Base-by-base conservation (phyloP, 2,329 filamentous ascomycete genomes). In the Tolypocladium ovalisporum region DNA sequence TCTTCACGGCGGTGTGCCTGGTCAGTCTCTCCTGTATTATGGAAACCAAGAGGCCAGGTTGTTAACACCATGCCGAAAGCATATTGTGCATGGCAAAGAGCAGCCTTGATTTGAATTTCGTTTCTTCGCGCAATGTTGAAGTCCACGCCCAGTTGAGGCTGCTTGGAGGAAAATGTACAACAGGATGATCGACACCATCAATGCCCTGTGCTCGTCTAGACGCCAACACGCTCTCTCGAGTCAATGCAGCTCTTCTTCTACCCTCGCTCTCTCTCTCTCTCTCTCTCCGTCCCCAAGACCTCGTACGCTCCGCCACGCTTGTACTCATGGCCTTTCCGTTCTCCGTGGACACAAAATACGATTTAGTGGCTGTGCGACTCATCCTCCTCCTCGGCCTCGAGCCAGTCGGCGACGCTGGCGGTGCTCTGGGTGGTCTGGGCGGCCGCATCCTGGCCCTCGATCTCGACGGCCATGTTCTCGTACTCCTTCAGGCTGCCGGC, bases 401-500 rank as follows among this genome's bases (percentile, higher is more conserved):
- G 89, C 90, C 91, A 97, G 77, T 86, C 77, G 67, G 80, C 77
- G 59, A 82, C 73, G 59, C 75, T 76, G 60, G 86, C 80, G 58
- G 82, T 78, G 57, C 80, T 81, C 68, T 82, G 69, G 56, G 78
- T 77, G 64, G 79, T 79, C 72, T 84, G 80, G 63, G 81, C 81
- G 60, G 76, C 74, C 65, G 81, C 79, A 64, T 88, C 84, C 75
- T 90, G 85, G 65, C 93, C 93, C 81, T 97, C 93, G 64, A 97
- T 87, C 77, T 99, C 94, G 66, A 97, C 92, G 67, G 87, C 83
- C 82, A 96, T 90, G 73, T 78, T 83, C 84, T 97, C 93, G 83
- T 99, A 99, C 73, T 90, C 87, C 80, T 94, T 88, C 74, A 99
- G 79, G 75, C 90, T 93, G 75, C 83, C 88, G 71, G 92, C 90